Evolutionary conservation across 805 yeast genomes (phyloP).

Genomic region (Wickerhamiella australiensis): DNA sequence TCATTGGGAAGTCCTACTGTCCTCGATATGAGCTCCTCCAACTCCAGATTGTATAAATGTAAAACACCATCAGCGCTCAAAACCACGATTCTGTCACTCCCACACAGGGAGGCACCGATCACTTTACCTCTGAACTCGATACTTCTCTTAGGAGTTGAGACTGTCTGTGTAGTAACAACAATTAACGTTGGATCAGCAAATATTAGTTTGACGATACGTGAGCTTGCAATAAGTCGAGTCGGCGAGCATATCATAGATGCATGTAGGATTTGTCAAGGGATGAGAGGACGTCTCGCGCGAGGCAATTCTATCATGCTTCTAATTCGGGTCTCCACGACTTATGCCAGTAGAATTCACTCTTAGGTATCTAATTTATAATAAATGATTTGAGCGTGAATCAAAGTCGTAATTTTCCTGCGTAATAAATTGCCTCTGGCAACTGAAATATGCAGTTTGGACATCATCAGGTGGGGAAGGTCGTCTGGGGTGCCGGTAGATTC

Average conservation of each 20-base stretch:
- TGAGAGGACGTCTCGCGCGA: no score
- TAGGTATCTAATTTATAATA: no score
- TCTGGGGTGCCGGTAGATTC: no score
- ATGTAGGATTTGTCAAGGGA: background rate
- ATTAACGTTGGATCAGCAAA: constrained; percentile 7
- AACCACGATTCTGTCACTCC: constrained; percentile 2
- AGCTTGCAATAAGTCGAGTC: constrained; percentile 6
- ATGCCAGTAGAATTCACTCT: no score
- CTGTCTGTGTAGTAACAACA: constrained; percentile 4
- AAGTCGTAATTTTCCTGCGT: no score
- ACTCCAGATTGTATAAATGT: background rate
- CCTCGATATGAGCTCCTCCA: background rate
- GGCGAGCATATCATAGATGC: constrained; percentile 3
- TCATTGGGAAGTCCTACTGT: constrained; percentile 5
- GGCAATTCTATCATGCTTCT: no score
- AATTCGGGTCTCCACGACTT: no score
- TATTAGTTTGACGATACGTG: constrained; percentile 1
- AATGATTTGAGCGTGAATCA: no score
- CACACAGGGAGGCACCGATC: background rate
- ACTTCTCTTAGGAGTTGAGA: background rate
- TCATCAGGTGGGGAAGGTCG: no score
- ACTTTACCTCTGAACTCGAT: background rate
- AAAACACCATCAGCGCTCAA: constrained; percentile 3
- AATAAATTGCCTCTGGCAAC: no score
- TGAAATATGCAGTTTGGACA: no score